Base-by-base conservation (phyloP, 345 rosid species). In the Linum lewisii region DNA sequence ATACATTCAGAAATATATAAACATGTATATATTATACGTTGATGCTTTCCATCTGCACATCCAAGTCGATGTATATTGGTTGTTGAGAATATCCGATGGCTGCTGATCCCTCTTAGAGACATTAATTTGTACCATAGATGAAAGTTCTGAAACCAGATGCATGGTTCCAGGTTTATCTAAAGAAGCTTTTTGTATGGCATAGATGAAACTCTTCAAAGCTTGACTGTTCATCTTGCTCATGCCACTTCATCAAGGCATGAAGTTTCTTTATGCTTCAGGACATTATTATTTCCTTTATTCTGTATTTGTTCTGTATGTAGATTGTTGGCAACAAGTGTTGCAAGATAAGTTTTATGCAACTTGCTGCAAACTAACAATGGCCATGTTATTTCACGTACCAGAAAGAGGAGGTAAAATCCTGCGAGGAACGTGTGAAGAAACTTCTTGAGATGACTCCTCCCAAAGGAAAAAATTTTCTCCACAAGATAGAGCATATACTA, bases 391-490 rank as follows among this genome's bases (percentile, higher is more conserved):
- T 38, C 19, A 61, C 53, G 63, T 73, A 67, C 52, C 68, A 89
- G 94, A 89, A 89, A 89, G 97, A 93, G 73, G 97, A 87, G 78
- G 80, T 89, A 15, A 89, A 79, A 69, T 79, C 88, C 47, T 82
- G 80, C 58, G 99, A 89, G 81, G 97, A 89, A 65, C 83, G 81
- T 32, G 95, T 87, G 47, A 93, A 89, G 70, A 93, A 85, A 66
- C 74, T 85, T 69, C 92, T 93, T 54, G 96, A 85, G 77, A 76
- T 74, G 69, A 93, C 97, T 81, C 97, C 99, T 20, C 97, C 97
- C 45, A 89, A 80, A 63, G 99, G 99, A 62, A 85, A 81, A 69
- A 82, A 84, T 63, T 93, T 89, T 73, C 92, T 93, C 73, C 68
- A 51, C 59, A 85, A 81, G 55, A 75, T 93, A 62, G 95, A 87